Conservation (phyloP, 2,329 filamentous ascomycete genomes). For the Colletotrichum chlorophyti region DNA sequence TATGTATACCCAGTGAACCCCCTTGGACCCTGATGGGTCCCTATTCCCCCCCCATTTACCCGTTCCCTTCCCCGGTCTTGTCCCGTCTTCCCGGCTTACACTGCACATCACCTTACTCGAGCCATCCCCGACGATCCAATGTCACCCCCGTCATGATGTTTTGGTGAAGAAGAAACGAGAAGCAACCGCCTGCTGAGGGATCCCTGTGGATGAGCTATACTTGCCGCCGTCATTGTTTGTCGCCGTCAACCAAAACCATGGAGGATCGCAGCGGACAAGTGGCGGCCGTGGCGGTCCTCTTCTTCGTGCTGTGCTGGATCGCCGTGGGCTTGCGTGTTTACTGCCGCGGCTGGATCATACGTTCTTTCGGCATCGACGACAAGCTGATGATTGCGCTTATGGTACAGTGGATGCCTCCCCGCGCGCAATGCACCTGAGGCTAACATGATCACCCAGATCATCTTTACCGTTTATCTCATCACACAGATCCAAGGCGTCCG, state of each 20-base stretch:
- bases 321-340: conserved; percentile 39
- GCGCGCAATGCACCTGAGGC: not conserved
- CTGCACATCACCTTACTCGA: conserved; percentile 10
- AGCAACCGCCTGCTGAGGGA: not conserved
- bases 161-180: conserved; percentile 4
- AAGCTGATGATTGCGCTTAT: conserved; percentile 40
- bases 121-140: not conserved
- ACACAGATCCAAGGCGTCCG: conserved; percentile 35
- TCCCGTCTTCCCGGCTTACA: conserved; percentile 9
- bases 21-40: conserved; percentile 15
- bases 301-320: conserved; percentile 42
- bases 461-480: conserved; percentile 34
- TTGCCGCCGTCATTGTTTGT: too few species aligned
- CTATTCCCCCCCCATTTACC: not conserved
- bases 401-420: conserved; percentile 32
- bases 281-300: conserved; percentile 35
- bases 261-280: conserved; percentile 35
- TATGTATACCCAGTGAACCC: conserved; percentile 18
- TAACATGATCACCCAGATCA: conserved; percentile 23
- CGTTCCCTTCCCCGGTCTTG: not conserved
- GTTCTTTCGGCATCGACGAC: conserved; percentile 41
- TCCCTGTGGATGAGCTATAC: conserved; percentile 13
- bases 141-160: conserved; percentile 10
- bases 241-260: conserved; percentile 3
- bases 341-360: conserved; percentile 39